A percentile compares a stretch with the other conserved stretches of the same genome.
Conservation (phyloP, 2,329 filamentous ascomycete species). For the Harringtonia lauricola region DNA sequence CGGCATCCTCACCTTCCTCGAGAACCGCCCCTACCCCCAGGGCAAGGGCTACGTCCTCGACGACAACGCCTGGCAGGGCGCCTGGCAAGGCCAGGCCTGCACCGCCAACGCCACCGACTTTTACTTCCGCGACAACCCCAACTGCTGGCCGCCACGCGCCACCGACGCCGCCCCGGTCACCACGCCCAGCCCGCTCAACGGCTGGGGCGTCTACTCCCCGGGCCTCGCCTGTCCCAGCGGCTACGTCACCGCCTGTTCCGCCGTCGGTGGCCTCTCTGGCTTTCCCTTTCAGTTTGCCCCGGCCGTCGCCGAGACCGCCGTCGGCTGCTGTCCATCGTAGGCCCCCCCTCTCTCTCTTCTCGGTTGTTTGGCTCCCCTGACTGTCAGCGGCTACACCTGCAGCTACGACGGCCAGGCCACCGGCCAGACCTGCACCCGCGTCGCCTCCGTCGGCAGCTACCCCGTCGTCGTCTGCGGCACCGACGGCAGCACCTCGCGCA, state of each 20-base stretch:
- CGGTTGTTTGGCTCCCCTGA: neutral
- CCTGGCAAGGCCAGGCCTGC: slow-evolving; percentile 12
- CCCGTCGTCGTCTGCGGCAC: slow-evolving; percentile 11
- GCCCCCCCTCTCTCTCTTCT: neutral
- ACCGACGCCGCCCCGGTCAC: neutral
- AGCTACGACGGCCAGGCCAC: neutral
- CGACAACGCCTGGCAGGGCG: too few relatives aligned
- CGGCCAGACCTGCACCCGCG: slow-evolving; percentile 7
- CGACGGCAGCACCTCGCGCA: slow-evolving; percentile 1
- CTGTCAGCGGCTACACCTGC: slow-evolving; percentile 12
- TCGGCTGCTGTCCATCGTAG: slow-evolving; percentile 20
- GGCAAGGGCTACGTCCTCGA: too few relatives aligned
- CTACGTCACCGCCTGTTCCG: slow-evolving; percentile 10
- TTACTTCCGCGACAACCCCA: slow-evolving; percentile 8
- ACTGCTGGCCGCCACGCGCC: slow-evolving; percentile 12
- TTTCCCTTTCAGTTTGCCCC: slow-evolving; percentile 18
- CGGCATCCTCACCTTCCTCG: too few relatives aligned
- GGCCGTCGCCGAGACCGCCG: slow-evolving; percentile 17
- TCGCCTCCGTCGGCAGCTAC: slow-evolving; percentile 9
- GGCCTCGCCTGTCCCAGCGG: slow-evolving; percentile 10
- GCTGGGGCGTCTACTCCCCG: slow-evolving; percentile 13
- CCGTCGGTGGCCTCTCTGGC: slow-evolving; percentile 7
- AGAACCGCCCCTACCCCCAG: too few relatives aligned
- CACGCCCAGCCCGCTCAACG: slow-evolving; percentile 7
- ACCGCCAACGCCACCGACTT: neutral